Evolutionary conservation across 2,329 filamentous ascomycete species (phyloP).

Genomic region (Pseudocercospora fijiensis): DNA sequence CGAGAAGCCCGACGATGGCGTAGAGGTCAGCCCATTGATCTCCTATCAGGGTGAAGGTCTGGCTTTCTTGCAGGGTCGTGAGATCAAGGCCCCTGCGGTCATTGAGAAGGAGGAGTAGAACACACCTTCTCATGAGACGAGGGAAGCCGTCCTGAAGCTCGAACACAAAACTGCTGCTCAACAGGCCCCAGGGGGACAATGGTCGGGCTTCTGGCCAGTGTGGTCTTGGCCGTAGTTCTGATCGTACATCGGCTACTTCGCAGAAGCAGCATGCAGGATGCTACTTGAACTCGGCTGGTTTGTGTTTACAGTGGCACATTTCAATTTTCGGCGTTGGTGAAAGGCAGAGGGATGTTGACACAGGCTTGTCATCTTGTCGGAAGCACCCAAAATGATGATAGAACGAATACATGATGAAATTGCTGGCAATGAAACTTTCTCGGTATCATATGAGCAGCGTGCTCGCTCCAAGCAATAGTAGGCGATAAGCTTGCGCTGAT

Average conservation of each 20-base stretch:
- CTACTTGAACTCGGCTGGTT: background rate
- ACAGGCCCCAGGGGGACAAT: background rate
- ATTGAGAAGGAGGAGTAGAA: conserved; percentile 57
- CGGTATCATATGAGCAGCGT: too few species aligned
- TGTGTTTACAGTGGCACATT: background rate
- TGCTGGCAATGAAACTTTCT: background rate
- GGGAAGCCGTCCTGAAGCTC: background rate
- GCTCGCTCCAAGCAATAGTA: background rate
- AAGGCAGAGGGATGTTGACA: background rate
- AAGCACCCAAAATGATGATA: background rate
- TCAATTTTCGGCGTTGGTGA: background rate
- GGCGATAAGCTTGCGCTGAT: background rate
- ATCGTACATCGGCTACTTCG: background rate
- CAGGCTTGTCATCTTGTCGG: background rate
- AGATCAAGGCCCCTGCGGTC: conserved; percentile 63
- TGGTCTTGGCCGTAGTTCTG: background rate
- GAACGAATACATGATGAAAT: background rate
- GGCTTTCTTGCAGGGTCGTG: conserved; percentile 58
- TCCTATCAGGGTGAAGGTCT: conserved; percentile 75
- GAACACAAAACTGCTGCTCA: conserved; percentile 1
- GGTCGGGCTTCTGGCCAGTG: conserved; percentile 6
- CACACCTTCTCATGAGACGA: background rate
- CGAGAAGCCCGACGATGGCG: conserved; percentile 59
- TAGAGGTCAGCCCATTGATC: conserved; percentile 89
- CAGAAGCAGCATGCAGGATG: background rate